phyloP scores from a whole-genome alignment of 257 asterid genomes.

The Anisodus acutangulus region DNA sequence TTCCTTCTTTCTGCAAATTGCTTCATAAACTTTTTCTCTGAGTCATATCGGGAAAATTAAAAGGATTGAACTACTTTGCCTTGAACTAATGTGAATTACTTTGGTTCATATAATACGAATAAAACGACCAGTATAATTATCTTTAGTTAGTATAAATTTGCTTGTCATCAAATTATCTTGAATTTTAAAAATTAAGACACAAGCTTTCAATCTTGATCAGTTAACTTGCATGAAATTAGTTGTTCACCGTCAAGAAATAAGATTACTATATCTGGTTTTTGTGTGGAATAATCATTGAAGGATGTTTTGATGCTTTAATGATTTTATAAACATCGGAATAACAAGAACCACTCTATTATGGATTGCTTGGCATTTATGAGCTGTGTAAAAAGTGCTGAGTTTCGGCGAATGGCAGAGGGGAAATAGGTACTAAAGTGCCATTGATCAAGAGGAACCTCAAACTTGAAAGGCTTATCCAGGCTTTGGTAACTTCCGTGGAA shows the following conservation, averaged over 20 bases:
- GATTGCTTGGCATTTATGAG: slow-evolving; percentile 13
- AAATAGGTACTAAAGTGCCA: slow-evolving; percentile 10
- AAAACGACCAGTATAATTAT: neutral
- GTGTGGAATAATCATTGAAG: neutral
- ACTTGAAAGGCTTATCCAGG: slow-evolving; percentile 8
- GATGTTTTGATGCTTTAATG: neutral
- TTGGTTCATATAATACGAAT: neutral
- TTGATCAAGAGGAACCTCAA: slow-evolving; percentile 26
- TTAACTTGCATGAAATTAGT: slow-evolving; percentile 6
- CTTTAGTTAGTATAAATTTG: slow-evolving; percentile 17
- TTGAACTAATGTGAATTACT: neutral
- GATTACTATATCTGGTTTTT: neutral
- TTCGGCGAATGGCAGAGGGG: slow-evolving; percentile 29
- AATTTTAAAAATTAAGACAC: neutral
- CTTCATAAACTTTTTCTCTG: neutral
- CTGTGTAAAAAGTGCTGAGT: neutral
- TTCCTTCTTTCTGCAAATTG: neutral
- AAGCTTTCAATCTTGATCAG: neutral
- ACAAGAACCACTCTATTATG: neutral
- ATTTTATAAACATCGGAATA: neutral
- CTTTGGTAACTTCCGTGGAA: slow-evolving; percentile 1
- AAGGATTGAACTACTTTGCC: neutral
- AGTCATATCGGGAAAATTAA: neutral
- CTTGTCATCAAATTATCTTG: neutral
- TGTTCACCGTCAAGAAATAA: neutral